Evolutionary conservation across 768 basidiomycete genomes (phyloP), one percentile per base, ranked within the genome.

Genomic region (Lentinus tigrinus): DNA sequence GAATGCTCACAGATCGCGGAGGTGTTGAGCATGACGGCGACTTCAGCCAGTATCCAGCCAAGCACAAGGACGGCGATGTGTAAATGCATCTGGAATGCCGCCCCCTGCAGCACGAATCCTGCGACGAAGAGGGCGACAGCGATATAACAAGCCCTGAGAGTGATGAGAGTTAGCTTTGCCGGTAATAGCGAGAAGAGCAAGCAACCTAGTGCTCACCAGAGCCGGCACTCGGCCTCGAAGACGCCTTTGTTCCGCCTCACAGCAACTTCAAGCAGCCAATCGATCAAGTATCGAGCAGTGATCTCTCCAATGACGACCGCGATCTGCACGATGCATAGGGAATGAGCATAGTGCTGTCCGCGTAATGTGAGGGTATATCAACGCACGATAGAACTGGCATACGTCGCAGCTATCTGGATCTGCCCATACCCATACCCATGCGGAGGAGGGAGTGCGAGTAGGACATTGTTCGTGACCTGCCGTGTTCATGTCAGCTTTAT

Each of bases 1-100:
- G 47, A 17, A 55, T 71, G 81, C 64, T 69, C 69, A 74, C 83
- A 87, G n/a, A 86, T 75, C 2, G 82, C 81, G 47, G 85, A 84
- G 0, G 85, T 87, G 64, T 76, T 80, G 54, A 87, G 76, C 76
- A 87, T 78, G 55, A 81, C 69, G 0, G 80, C 74, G 6, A 82
- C 69, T 58, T 83, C 75, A 0, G 83, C 78, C 52, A 86, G 78
- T 7, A 81, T 84, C 87, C 87, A 88, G 17, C 86, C 86, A 70
- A 87, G 79, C 47, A 87, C 74, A 19, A 87, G 64, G 2, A 78
- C 82, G 3, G 74, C 81, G 17, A 79, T 68, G 28, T 72, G 73
- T 0, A 83, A 69, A 52, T 81, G 80, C 16, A 81, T 78, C 65
- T 85, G 75, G 46, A 86, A 69, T 4, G 78, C 70, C 1, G 78